Base-by-base conservation (phyloP, 306 rosid genomes). In the Glycyrrhiza uralensis region DNA sequence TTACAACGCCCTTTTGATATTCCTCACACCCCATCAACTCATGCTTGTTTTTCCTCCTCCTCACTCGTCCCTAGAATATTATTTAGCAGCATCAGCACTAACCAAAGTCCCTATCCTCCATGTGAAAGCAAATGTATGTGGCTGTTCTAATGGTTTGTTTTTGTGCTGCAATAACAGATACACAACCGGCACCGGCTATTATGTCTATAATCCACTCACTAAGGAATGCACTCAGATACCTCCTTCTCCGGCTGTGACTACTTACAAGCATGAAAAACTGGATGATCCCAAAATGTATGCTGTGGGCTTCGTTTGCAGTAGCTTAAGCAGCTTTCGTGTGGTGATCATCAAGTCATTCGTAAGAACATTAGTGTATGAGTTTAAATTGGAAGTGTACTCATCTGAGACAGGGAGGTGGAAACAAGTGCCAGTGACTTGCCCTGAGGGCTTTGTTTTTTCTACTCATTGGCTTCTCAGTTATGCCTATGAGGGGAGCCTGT, bases 391-490 rank as follows among this genome's bases (percentile, higher is more conserved):
- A 3, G 56, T 71, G 26, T 71, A 29, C 35, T 44, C n/a, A 6
- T 71, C 76, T 0, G 67, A 26, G 22, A 42, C 29, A 3, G 55
- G 55, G n/a, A 2, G 0, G 0, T 71, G 76, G 76, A 29, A 1
- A 3, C 13, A n/a, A 0, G 1, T 7, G 2, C 0, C 0, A 20
- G 41, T 54, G 51, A 14, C 1, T 2, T 26, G 13, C 1, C n/a
- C 2, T 0, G 0, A 52, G 4, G 76, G 76, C 4, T 55, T 71
- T 57, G 30, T 45, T 5, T 71, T 71, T 57, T 67, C 68, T 17
- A 45, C 76, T 71, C 67, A 71, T 4, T 57, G 76, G 68, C 23
- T 46, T 0, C 30, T 71, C 0, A 44, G 76, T 42, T 28, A 11
- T 8, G 68, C 9, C 0, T 42, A 39, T 28, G 9, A 24, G 1